Base-by-base conservation (phyloP, 2,329 filamentous ascomycete genomes). In the Trichoderma gracile region DNA sequence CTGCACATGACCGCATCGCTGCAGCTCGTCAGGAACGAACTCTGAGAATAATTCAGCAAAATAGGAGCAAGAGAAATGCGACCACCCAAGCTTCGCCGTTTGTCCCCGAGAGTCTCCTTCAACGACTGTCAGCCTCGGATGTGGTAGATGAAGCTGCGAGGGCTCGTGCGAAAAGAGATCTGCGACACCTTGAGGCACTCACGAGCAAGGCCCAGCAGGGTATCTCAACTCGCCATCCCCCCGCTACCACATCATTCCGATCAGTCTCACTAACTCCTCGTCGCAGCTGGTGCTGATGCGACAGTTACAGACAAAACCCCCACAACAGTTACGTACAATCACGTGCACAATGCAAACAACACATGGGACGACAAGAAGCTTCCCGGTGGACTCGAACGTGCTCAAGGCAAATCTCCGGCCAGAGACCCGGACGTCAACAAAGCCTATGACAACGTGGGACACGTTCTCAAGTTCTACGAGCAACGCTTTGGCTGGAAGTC, bases 401-500 rank as follows among this genome's bases (percentile, higher is more conserved):
- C 75, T 5, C 81, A 83, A 62, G 79, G 79, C 2, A 75, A 82
- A 53, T 70, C 73, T 1, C 69, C 76, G 2, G 67, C 72, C 53
- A 71, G 74, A 47, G 81, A 84, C 66, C 73, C 77, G 58, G 72
- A 76, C n/a, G 81, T 76, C 67, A 83, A 84, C 67, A 76, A 82
- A 55, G 80, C 79, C 1, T 84, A 77, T 65, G 80, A 84, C 68
- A 83, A 83, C 54, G 76, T 82, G 0, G 81, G 81, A 23, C 72
- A 73, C 9, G 82, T 84, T 0, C 73, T 83, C 45, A 72, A 79
- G 21, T 84, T 85, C 69, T 85, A 83, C 74, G 74, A 75, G 58
- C 74, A 81, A 9, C 73, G 78, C 38, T 84, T 84, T 68, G 71
- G 76, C 42, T 84, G 82, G 78, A 75, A 80, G 25, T 84, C 81